phyloP scores from a whole-genome alignment of 352 stramenopile species.

The Saprolegnia parasitica region DNA sequence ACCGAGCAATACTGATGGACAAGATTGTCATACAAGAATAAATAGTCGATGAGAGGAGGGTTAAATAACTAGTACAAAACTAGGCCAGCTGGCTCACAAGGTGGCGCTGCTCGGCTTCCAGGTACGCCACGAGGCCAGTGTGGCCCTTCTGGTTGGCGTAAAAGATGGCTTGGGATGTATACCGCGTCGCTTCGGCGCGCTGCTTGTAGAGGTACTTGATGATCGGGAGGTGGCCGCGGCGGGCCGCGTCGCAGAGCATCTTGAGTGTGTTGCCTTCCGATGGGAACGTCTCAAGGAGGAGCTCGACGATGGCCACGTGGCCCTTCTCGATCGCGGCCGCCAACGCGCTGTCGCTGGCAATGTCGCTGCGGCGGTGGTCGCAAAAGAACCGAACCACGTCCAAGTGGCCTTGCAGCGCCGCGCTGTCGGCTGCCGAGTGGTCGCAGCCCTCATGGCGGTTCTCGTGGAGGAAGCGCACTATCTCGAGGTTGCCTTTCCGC shows the following conservation, averaged over 20 bases:
- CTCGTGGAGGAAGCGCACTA: conserved; percentile 31
- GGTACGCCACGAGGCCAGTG: conserved; percentile 11
- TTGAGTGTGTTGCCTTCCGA: conserved; percentile 17
- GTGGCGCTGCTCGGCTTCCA: not conserved
- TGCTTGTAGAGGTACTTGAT: conserved; percentile 21
- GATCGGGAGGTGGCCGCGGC: conserved; percentile 11
- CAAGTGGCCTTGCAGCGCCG: conserved; percentile 4
- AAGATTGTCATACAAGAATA: too few relatives aligned
- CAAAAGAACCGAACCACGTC: not conserved
- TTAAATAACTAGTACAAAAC: not conserved
- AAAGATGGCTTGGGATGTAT: conserved; percentile 7
- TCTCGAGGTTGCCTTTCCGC: conserved; percentile 27
- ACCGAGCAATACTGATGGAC: conserved; percentile 36
- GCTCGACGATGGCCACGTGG: conserved; percentile 22
- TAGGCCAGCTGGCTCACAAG: not conserved
- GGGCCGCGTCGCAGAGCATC: conserved; percentile 9
- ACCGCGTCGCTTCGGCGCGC: conserved; percentile 15
- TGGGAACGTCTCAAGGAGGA: conserved; percentile 2
- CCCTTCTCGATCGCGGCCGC: conserved; percentile 19
- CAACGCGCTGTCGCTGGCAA: not conserved
- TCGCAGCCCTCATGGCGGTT: conserved; percentile 25
- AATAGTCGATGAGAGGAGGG: not conserved
- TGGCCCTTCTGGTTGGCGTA: conserved; percentile 2
- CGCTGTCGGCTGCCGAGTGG: not conserved
- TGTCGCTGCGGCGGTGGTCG: not conserved